phyloP scores from a whole-genome alignment of 345 rosid species.

The Lumnitzera racemosa region DNA sequence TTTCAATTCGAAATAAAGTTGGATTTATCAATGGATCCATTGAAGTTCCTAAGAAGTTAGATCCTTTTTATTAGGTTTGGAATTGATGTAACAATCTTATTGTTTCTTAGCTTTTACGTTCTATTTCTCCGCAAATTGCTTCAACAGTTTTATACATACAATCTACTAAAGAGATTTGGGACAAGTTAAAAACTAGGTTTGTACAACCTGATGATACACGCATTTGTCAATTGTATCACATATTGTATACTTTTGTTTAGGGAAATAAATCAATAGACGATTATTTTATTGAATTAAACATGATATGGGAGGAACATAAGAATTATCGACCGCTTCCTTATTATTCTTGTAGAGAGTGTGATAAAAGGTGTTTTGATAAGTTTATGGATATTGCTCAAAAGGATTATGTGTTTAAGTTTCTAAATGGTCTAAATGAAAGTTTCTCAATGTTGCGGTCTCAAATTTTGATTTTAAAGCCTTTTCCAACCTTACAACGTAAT shows the following conservation, averaged over 20 bases:
- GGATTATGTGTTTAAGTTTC: too few species aligned
- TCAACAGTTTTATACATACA: not conserved
- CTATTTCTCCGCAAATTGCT: not conserved
- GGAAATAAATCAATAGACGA: too few species aligned
- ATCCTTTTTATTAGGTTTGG: not conserved
- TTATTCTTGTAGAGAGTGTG: too few species aligned
- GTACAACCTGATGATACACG: not conserved
- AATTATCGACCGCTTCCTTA: too few species aligned
- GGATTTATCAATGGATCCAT: not conserved
- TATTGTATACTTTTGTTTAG: not conserved
- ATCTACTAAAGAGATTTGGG: not conserved
- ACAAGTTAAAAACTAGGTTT: not conserved
- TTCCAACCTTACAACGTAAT: too few species aligned
- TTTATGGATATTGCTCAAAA: too few species aligned
- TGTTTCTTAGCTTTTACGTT: not conserved
- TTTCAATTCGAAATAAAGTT: not conserved
- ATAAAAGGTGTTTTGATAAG: too few species aligned
- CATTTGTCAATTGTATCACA: not conserved
- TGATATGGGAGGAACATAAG: too few species aligned
- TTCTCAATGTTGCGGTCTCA: too few species aligned
- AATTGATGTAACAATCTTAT: not conserved
- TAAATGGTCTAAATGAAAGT: too few species aligned
- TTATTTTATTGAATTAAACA: too few species aligned
- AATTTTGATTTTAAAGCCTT: too few species aligned
- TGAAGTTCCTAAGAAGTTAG: not conserved